Evolutionary conservation across 176 grass and related monocot genomes (phyloP).

Genomic region (Lolium rigidum): DNA sequence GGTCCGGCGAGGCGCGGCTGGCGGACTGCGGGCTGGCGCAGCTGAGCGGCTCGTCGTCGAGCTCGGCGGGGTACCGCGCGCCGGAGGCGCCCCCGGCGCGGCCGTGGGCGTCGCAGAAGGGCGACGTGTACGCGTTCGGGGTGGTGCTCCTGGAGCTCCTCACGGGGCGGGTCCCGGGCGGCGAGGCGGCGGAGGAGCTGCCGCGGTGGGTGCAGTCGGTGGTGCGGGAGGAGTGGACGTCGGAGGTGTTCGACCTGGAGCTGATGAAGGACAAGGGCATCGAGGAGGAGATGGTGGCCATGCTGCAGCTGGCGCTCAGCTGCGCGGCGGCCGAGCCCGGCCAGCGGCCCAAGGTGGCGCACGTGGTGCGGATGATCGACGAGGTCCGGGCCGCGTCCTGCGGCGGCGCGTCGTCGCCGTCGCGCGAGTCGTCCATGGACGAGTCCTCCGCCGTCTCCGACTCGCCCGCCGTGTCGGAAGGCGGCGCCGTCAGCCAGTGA

Average conservation of each 20-base stretch:
- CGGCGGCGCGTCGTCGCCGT: constrained; percentile 49
- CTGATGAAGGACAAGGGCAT: constrained; percentile 97
- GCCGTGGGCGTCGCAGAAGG: constrained; percentile 82
- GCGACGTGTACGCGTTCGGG: constrained; percentile 89
- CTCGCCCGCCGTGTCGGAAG: constrained; percentile 53
- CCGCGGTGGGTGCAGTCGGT: constrained; percentile 96
- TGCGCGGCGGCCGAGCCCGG: constrained; percentile 62
- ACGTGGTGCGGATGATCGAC: constrained; percentile 87
- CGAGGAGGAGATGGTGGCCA: constrained; percentile 96
- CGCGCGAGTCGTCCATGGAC: constrained; percentile 78
- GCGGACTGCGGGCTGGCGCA: constrained; percentile 85
- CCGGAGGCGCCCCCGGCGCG: constrained; percentile 73
- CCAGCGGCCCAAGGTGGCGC: constrained; percentile 85
- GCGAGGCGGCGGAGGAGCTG: constrained; percentile 53
- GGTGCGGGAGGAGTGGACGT: constrained; percentile 96
- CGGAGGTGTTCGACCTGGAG: constrained; percentile 99
- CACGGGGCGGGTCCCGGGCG: constrained; percentile 65
- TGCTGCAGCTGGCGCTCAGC: constrained; percentile 89
- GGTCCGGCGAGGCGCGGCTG: constrained; percentile 56
- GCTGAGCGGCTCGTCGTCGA: constrained; percentile 49
- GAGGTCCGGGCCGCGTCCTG: constrained; percentile 54
- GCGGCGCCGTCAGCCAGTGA: constrained; percentile 66
- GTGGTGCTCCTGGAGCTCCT: constrained; percentile 94
- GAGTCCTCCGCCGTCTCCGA: constrained; percentile 78
- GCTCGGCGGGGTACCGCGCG: constrained; percentile 69